A percentile compares a stretch with the other conserved stretches of the same genome.
Evolutionary conservation across 2,329 filamentous ascomycete species (phyloP).

Genomic region (Fusarium tricinctum): DNA sequence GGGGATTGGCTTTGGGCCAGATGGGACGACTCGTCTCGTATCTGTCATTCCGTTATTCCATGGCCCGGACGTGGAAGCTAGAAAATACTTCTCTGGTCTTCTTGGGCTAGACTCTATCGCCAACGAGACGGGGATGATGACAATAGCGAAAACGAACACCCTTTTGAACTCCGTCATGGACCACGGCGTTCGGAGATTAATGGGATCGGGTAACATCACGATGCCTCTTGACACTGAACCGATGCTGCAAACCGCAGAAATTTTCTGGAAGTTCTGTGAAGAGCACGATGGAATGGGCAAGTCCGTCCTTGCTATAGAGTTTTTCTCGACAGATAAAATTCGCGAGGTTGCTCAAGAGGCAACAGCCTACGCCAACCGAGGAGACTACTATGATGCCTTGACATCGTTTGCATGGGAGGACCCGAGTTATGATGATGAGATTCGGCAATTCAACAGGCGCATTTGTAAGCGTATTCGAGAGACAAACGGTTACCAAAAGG

Average conservation of each 20-base stretch:
- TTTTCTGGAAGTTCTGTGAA: conserved; percentile 49
- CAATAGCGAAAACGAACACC: conserved; percentile 42
- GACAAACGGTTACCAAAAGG: conserved; percentile 45
- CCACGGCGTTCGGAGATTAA: conserved; percentile 47
- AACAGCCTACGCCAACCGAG: conserved; percentile 63
- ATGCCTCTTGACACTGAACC: conserved; percentile 55
- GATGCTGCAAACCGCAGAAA: conserved; percentile 48
- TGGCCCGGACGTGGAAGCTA: conserved; percentile 34
- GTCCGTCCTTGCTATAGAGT: conserved; percentile 56
- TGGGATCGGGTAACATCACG: conserved; percentile 46
- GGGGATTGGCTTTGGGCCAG: conserved; percentile 42
- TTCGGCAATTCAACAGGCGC: conserved; percentile 57
- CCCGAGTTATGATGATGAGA: conserved; percentile 53
- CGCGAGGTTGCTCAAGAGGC: conserved; percentile 53
- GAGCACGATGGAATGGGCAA: conserved; percentile 39
- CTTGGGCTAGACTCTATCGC: conserved; percentile 23
- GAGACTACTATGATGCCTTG: conserved; percentile 60
- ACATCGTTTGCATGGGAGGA: conserved; percentile 59
- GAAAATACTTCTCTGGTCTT: conserved; percentile 41
- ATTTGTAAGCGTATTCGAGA: conserved; percentile 48
- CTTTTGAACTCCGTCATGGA: conserved; percentile 46
- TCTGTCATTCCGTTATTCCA: conserved; percentile 45
- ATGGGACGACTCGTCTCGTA: conserved; percentile 30
- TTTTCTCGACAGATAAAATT: conserved; percentile 58
- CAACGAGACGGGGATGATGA: conserved; percentile 38